A percentile compares a stretch with the other conserved stretches of the same genome.
Evolutionary conservation across 139 green algal genomes (phyloP).

Genomic region (Closterium sp.): DNA sequence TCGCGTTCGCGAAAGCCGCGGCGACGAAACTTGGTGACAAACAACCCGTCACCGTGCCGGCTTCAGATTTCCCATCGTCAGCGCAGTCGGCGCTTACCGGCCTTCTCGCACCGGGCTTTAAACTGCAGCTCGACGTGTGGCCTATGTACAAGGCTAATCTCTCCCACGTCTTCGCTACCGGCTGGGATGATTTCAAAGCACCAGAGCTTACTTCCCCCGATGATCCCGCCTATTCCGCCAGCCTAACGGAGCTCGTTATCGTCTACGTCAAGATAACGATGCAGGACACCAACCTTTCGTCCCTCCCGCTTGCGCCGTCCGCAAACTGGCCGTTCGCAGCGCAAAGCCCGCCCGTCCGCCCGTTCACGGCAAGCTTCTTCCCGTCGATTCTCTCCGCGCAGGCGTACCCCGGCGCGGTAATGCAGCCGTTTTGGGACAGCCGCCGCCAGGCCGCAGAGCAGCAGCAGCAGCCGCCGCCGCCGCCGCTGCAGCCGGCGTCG

Average conservation of each 20-base stretch:
- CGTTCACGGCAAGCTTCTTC: background rate
- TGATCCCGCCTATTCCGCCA: background rate
- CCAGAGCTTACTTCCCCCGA: too few species aligned
- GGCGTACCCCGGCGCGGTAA: background rate
- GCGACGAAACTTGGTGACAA: background rate
- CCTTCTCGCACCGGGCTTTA: background rate
- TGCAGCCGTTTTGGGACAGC: background rate
- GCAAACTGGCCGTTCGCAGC: background rate
- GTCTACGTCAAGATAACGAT: background rate
- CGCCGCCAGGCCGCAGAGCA: too few species aligned
- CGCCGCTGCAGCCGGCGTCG: background rate
- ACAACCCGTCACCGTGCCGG: background rate
- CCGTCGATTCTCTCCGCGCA: background rate
- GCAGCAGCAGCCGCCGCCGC: too few species aligned
- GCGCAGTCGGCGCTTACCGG: background rate
- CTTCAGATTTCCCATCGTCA: background rate
- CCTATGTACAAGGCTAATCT: background rate
- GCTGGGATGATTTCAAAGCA: too few species aligned
- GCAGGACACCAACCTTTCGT: background rate
- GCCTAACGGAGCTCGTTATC: background rate
- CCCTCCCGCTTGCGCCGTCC: background rate
- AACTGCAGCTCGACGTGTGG: background rate
- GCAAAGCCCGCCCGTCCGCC: background rate
- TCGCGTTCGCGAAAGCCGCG: background rate
- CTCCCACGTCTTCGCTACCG: too few species aligned